Conservation (phyloP, 2,329 filamentous ascomycete genomes). For the Raffaelea albimanens region DNA sequence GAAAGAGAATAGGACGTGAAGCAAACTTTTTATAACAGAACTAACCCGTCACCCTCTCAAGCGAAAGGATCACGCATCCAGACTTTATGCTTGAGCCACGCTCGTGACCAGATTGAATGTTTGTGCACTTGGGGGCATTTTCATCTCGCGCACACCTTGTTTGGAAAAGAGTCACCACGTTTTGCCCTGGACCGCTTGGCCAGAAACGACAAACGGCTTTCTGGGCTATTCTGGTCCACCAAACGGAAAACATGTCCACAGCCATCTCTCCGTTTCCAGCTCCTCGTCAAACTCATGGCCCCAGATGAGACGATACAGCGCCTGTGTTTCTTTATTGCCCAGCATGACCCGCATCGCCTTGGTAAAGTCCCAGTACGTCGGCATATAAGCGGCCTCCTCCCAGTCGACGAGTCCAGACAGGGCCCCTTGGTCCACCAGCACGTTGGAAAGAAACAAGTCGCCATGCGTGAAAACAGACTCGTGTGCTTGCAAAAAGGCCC, state of each 20-base stretch:
- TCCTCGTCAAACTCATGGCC: slow-evolving; percentile 1
- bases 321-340: neutral
- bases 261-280: neutral
- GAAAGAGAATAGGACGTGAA: no score
- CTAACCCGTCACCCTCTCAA: no score
- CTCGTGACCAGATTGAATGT: no score
- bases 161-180: no score
- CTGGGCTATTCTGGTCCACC: slow-evolving; percentile 1
- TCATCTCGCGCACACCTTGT: no score
- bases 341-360: neutral
- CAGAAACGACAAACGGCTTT: no score
- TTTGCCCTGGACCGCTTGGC: no score
- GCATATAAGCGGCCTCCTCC: neutral
- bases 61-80: no score
- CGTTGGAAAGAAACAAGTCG: slow-evolving; percentile 1
- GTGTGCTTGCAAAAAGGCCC: neutral
- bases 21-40: no score
- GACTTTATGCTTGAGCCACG: no score
- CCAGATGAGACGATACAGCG: neutral
- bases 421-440: neutral
- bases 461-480: neutral
- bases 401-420: slow-evolving; percentile 1
- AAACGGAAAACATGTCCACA: slow-evolving; percentile 1
- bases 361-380: neutral
- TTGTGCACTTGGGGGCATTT: no score